Evolutionary conservation across 1,284 basidiomycete genomes (phyloP), one percentile per base, ranked within the genome.

Genomic region (Tremellales sp.): DNA sequence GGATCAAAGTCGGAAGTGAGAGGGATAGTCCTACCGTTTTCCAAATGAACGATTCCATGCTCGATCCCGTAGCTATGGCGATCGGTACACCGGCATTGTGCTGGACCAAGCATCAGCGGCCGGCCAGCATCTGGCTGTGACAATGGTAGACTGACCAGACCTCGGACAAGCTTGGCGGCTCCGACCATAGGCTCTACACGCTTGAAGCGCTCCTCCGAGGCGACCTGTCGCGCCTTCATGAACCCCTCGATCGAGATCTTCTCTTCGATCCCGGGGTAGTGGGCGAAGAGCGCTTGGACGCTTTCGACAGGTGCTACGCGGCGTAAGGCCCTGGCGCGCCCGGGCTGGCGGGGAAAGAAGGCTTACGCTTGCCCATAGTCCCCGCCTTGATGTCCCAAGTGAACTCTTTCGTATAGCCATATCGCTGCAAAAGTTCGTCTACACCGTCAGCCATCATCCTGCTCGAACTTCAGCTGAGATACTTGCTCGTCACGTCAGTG

Each of bases 371-470:
- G 31, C 74, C 73, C 73, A 76, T 76, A 13, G 71, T 54, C 3
- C 70, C 70, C 15, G 70, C 51, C 57, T 76, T 76, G 60, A 75
- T 70, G 48, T 68, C 70, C 74, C 73, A 74, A 2, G 68, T 68
- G 61, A 74, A 68, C 45, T 54, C 50, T 17, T 51, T 48, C 2
- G 40, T 48, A 42, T 58, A 58, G 10, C 73, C 73, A 52, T 72
- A 74, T 22, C 70, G 62, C 3, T 50, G 66, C 4, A 76, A 60
- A 23, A 73, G 71, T 10, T 64, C 61, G 47, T 74, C 72, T 67
- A 31, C 8, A 15, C 29, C 15, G 8, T 31, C 8, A 15, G 10
- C 29, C 29, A 8, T 8, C 29, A 31, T 15, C 8, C 29, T 8
- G 15, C 29, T 8, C 29, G 10, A 31, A n/a, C 10, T 31, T 8